Conservation (phyloP, 2,329 filamentous ascomycete species). For the Fonsecaea monophora region DNA sequence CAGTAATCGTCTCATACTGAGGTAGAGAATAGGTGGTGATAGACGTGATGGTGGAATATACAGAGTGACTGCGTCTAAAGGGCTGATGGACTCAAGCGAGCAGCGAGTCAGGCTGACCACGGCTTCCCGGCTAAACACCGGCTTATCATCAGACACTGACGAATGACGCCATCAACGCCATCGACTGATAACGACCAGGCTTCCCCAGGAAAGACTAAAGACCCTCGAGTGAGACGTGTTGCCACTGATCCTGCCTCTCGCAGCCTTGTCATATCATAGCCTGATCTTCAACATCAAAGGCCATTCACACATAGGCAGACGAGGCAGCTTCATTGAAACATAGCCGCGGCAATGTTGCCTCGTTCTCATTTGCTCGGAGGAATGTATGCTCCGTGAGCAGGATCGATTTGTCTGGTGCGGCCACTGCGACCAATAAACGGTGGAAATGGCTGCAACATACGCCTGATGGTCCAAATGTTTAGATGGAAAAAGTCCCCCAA, state of each 20-base stretch:
- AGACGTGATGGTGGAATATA: background rate
- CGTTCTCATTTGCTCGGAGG: background rate
- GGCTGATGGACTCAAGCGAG: background rate
- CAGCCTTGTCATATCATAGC: background rate
- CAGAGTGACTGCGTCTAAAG: background rate
- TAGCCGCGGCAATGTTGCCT: background rate
- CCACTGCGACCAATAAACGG: background rate
- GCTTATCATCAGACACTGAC: background rate
- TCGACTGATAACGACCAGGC: background rate
- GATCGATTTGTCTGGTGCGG: background rate
- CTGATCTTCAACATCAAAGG: background rate
- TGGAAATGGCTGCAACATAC: background rate
- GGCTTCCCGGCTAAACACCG: background rate
- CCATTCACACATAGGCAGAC: background rate
- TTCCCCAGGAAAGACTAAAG: background rate
- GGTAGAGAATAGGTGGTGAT: slow-evolving; percentile 1
- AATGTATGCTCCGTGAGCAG: background rate
- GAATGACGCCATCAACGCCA: background rate
- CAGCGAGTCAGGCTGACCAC: background rate
- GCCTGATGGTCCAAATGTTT: background rate
- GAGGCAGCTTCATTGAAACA: background rate
- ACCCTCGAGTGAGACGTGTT: background rate
- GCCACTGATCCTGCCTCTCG: background rate
- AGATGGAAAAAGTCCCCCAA: background rate
- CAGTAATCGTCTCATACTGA: slow-evolving; percentile 8